Evolutionary conservation across 345 rosid genomes (phyloP).

Genomic region (Schrenkiella parvula): DNA sequence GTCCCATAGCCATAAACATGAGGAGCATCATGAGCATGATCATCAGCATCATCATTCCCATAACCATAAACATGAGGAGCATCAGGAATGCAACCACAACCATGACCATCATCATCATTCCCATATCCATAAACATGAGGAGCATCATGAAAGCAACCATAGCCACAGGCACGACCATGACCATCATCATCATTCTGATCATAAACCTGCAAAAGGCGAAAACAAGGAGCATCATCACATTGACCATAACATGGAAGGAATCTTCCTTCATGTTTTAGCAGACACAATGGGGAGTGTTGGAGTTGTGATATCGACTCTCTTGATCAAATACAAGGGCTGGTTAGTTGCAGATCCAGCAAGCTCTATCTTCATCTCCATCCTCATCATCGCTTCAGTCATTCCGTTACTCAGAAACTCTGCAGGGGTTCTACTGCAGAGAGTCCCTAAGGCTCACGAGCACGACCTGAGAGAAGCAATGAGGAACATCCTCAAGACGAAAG

Average conservation of each 20-base stretch:
- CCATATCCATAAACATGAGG: neutral
- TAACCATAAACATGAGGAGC: constrained; percentile 36
- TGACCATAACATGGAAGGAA: constrained; percentile 99
- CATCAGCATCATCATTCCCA: constrained; percentile 32
- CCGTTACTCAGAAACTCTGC: constrained; percentile 92
- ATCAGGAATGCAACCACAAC: constrained; percentile 24
- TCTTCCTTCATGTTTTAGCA: constrained; percentile 89
- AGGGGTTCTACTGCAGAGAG: constrained; percentile 78
- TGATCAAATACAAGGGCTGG: constrained; percentile 98
- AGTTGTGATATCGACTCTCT: constrained; percentile 87
- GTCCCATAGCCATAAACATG: constrained; percentile 38
- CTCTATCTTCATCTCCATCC: constrained; percentile 83
- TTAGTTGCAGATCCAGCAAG: constrained; percentile 96
- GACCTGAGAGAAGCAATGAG: constrained; percentile 52
- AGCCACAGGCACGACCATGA: constrained; percentile 14
- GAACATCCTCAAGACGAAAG: constrained; percentile 50
- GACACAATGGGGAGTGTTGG: constrained; percentile 98
- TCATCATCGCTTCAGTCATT: constrained; percentile 85
- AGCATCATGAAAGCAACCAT: neutral
- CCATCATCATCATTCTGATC: constrained; percentile 30
- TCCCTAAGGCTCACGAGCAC: constrained; percentile 70
- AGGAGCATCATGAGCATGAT: constrained; percentile 32
- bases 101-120: constrained; percentile 20
- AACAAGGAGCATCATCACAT: constrained; percentile 54
- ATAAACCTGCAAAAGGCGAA: neutral